Conservation (phyloP, 108 stramenopile species). For the Cyclostephanos tholiformis region DNA sequence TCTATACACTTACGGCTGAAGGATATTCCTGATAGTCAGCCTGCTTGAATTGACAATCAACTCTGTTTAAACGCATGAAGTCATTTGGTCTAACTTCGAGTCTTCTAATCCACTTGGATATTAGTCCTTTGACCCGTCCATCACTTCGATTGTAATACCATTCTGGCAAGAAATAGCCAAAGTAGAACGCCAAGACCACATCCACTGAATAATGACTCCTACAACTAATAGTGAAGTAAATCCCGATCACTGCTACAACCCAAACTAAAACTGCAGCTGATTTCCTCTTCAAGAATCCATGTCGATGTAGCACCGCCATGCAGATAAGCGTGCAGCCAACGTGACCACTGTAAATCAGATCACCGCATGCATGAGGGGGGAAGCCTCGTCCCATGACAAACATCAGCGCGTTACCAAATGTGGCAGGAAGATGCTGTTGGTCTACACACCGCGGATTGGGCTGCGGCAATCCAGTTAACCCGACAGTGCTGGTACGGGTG, state of each 20-base stretch:
- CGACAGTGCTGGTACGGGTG: slow-evolving; percentile 48
- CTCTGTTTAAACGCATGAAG: slow-evolving; percentile 1
- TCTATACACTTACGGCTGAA: slow-evolving; percentile 1
- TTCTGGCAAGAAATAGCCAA: slow-evolving; percentile 45
- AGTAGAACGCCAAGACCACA: slow-evolving; percentile 50
- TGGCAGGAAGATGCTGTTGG: slow-evolving; percentile 36
- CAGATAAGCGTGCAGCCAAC: slow-evolving; percentile 48
- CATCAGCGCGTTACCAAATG: slow-evolving; percentile 30
- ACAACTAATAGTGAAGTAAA: slow-evolving; percentile 49
- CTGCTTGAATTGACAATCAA: slow-evolving; percentile 1
- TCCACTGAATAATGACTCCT: slow-evolving; percentile 56
- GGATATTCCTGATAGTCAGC: neutral
- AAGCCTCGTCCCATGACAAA: slow-evolving; percentile 53
- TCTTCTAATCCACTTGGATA: slow-evolving; percentile 37
- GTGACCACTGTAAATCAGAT: slow-evolving; percentile 52
- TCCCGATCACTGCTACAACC: slow-evolving; percentile 34
- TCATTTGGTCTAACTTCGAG: slow-evolving; percentile 38
- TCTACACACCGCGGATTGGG: slow-evolving; percentile 47
- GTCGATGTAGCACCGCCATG: slow-evolving; percentile 48
- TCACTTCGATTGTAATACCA: slow-evolving; percentile 45
- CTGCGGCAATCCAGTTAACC: slow-evolving; percentile 48
- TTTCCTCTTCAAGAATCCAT: slow-evolving; percentile 45
- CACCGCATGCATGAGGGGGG: slow-evolving; percentile 50
- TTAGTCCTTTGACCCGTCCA: slow-evolving; percentile 29
- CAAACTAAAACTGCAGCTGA: slow-evolving; percentile 20